Conservation (phyloP, 805 yeast genomes). For the Wickerhamia fluorescens region DNA sequence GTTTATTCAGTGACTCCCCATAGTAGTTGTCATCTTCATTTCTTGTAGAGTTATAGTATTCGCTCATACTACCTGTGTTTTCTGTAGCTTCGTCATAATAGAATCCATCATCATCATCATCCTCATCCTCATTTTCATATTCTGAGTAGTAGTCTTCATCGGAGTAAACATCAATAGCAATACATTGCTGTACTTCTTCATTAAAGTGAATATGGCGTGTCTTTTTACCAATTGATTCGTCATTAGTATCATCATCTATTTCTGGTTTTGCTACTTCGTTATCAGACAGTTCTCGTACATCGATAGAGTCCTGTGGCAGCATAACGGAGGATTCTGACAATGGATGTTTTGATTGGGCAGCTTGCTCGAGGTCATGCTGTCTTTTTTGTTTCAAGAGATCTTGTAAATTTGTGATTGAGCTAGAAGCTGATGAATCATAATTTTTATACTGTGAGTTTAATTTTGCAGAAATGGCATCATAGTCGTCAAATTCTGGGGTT, state of each 20-base stretch:
- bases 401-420: slow-evolving; percentile 10
- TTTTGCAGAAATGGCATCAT: slow-evolving; percentile 37
- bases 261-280: background rate
- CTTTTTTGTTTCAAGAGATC: slow-evolving; percentile 5
- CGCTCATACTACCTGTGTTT: slow-evolving; percentile 1
- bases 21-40: too few species aligned
- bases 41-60: too few species aligned
- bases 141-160: too few species aligned
- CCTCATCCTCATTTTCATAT: slow-evolving; percentile 21
- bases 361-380: background rate
- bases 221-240: slow-evolving; percentile 1
- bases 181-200: slow-evolving; percentile 91
- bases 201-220: slow-evolving; percentile 84
- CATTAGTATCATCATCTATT: slow-evolving; percentile 1
- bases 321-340: background rate
- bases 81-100: slow-evolving; percentile 4
- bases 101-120: slow-evolving; percentile 16
- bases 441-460: slow-evolving; percentile 31
- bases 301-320: background rate
- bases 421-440: slow-evolving; percentile 7
- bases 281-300: background rate
- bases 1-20: too few species aligned
- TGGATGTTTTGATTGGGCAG: background rate
- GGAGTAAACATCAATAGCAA: slow-evolving; percentile 48
- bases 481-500: slow-evolving; percentile 37